Evolutionary conservation across 306 rosid genomes (phyloP).

Genomic region (Rubus parviflorus): DNA sequence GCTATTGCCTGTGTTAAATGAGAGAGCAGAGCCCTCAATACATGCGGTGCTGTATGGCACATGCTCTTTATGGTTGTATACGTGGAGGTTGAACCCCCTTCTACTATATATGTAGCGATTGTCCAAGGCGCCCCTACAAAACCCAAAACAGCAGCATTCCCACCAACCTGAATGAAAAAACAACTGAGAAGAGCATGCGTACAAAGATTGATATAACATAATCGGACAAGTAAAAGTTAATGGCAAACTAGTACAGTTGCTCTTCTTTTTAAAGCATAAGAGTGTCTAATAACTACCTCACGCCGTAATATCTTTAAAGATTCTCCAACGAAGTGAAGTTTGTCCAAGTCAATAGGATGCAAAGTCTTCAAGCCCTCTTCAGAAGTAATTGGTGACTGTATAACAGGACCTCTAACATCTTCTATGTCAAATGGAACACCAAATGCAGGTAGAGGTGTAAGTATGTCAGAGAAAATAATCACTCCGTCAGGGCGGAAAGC

Average conservation of each 20-base stretch:
- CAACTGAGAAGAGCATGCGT: not conserved
- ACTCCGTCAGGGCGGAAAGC: constrained; percentile 98
- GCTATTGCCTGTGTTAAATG: constrained; percentile 85
- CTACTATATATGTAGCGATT: constrained; percentile 90
- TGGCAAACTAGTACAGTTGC: not conserved
- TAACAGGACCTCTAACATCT: constrained; percentile 90
- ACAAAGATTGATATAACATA: not conserved
- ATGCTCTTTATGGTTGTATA: constrained; percentile 88
- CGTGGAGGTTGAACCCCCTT: constrained; percentile 94
- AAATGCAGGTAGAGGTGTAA: constrained; percentile 93
- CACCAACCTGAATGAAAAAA: constrained; percentile 62
- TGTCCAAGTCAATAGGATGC: constrained; percentile 81
- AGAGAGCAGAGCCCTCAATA: constrained; percentile 81
- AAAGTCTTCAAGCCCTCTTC: constrained; percentile 77
- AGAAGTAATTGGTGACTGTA: constrained; percentile 76
- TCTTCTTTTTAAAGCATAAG: constrained; percentile 15
- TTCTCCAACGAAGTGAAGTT: constrained; percentile 79
- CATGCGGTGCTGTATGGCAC: constrained; percentile 90
- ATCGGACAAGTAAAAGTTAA: not conserved
- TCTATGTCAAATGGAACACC: constrained; percentile 94
- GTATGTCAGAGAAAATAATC: constrained; percentile 92
- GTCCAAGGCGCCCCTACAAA: constrained; percentile 99
- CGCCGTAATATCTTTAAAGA: constrained; percentile 68
- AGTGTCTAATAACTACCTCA: constrained; percentile 65
- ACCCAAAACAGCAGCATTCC: constrained; percentile 88